These are phyloP conservation scores for Arxiozyma slooffiae DNA, from an alignment of 1,139 yeast genomes.

Conservation along the genomic window DNA sequence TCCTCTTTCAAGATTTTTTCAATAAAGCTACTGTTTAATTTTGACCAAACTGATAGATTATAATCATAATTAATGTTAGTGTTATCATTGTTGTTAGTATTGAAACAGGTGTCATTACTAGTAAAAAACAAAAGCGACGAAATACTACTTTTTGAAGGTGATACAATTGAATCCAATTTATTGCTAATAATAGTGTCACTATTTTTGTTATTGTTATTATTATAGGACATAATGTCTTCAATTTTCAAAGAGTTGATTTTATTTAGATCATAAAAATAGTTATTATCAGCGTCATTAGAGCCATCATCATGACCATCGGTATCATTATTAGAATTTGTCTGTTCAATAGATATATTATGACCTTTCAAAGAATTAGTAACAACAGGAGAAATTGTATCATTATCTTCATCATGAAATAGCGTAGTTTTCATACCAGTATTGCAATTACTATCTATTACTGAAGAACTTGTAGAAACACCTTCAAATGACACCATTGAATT, in stretches of 20 bases:
- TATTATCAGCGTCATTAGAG: background rate
- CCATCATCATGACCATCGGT: slow-evolving; percentile 3
- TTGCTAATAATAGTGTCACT: background rate
- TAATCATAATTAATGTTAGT: too few species aligned
- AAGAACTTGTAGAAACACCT: background rate
- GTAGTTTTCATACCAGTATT: slow-evolving; percentile 2
- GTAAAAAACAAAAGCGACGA: slow-evolving; percentile 2
- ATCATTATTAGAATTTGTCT: background rate
- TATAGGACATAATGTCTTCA: slow-evolving; percentile 1
- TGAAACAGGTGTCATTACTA: slow-evolving; percentile 1
- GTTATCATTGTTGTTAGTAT: background rate
- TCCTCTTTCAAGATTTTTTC: slow-evolving; percentile 58
- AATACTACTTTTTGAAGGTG: slow-evolving; percentile 3
- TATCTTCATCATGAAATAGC: background rate
- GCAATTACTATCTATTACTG: background rate
- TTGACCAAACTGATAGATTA: background rate
- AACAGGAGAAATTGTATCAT: background rate
- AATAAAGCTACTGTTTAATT: slow-evolving; percentile 47
- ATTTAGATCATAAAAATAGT: slow-evolving; percentile 2
- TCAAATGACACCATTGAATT: slow-evolving; percentile 10
- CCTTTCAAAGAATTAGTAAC: background rate
- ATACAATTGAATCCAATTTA: background rate
- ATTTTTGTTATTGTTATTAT: background rate
- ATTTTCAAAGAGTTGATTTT: slow-evolving; percentile 3
- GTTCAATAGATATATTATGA: background rate